Percentiles rank a stretch among this genome's conserved stretches.
phyloP scores from a whole-genome alignment of 768 basidiomycete species.

The Boletus rubropictus region DNA sequence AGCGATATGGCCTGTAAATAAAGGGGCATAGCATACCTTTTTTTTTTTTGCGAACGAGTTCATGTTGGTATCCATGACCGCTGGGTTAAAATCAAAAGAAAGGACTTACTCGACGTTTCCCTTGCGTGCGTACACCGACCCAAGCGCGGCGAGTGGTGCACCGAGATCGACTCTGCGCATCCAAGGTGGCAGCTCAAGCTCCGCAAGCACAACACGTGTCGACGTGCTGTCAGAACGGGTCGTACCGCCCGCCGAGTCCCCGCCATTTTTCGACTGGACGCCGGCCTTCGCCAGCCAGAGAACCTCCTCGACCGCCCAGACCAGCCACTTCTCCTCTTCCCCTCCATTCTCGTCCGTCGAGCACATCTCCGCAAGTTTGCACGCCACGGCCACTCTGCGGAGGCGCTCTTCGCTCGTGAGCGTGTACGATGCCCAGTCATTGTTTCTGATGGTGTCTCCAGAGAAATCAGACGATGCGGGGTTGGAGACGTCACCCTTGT shows the following conservation, averaged over 20 bases:
- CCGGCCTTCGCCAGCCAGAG: conserved; percentile 23
- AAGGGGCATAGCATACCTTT: conserved; percentile 57
- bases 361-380: conserved; percentile 41
- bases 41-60: neutral
- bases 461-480: conserved; percentile 1
- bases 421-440: conserved; percentile 20
- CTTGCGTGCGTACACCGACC: conserved; percentile 49
- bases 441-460: neutral
- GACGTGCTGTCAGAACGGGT: neutral
- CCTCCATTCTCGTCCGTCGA: conserved; percentile 24
- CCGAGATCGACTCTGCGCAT: conserved; percentile 53
- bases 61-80: neutral
- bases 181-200: conserved; percentile 58
- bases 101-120: conserved; percentile 42
- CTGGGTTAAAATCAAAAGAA: neutral
- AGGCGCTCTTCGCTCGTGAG: conserved; percentile 36
- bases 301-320: conserved; percentile 40
- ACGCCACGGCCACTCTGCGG: conserved; percentile 41
- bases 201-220: conserved; percentile 35
- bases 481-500: conserved; percentile 5
- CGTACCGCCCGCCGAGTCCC: neutral
- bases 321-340: conserved; percentile 41
- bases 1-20: conserved; percentile 63
- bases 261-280: neutral
- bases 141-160: conserved; percentile 64